Evolutionary conservation across 345 rosid genomes (phyloP).

Genomic region (Hypericum perforatum): DNA sequence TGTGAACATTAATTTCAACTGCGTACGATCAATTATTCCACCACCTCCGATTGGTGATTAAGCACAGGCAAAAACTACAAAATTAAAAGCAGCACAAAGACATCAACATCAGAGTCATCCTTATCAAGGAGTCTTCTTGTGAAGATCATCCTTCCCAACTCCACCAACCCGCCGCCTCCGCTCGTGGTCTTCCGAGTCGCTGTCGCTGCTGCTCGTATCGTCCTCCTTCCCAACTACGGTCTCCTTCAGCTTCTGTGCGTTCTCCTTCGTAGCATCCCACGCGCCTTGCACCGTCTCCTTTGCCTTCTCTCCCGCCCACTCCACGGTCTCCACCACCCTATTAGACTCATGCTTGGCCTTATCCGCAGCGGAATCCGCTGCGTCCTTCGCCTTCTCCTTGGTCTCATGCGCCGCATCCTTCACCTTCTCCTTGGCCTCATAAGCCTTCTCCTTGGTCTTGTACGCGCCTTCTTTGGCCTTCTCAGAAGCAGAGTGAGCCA

Average conservation of each 20-base stretch:
- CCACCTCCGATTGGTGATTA: too few relatives aligned
- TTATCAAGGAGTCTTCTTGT: background rate
- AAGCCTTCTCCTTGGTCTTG: background rate
- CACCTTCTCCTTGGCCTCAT: background rate
- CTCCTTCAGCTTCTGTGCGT: background rate
- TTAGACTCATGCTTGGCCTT: background rate
- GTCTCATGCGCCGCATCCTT: background rate
- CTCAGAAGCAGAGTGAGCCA: background rate
- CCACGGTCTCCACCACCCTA: background rate
- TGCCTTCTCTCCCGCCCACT: slow-evolving; percentile 1
- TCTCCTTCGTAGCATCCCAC: slow-evolving; percentile 1
- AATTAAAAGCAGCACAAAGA: too few relatives aligned
- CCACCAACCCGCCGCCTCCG: slow-evolving; percentile 7
- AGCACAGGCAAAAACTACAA: too few relatives aligned
- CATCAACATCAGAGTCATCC: background rate
- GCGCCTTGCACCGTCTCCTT: background rate
- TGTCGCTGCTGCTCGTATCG: background rate
- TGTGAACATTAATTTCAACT: too few relatives aligned
- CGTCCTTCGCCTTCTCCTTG: slow-evolving; percentile 1
- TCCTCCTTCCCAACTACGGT: background rate
- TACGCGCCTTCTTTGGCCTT: background rate
- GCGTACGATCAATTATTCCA: too few relatives aligned
- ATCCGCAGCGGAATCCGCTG: background rate
- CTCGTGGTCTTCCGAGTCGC: slow-evolving; percentile 15
- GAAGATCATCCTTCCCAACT: background rate